A percentile compares a stretch with the other conserved stretches of the same genome.
These are phyloP conservation scores for Penicillium sp. DNA, from an alignment of 2,329 filamentous ascomycete genomes.

Conservation along the genomic window DNA sequence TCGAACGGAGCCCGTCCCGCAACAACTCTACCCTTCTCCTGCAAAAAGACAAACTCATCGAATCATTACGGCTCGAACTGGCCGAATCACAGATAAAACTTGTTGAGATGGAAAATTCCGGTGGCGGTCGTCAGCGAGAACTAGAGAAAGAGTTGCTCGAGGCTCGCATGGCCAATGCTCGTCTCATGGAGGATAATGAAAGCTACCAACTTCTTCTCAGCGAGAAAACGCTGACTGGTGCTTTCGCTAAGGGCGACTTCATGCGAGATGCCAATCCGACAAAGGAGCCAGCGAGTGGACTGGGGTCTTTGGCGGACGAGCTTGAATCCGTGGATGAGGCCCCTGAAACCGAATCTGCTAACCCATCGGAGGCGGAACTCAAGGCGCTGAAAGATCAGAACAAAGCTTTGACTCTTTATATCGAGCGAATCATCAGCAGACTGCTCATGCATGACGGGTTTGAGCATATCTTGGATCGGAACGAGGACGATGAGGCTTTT, in stretches of 20 bases:
- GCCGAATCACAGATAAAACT: conserved; percentile 95
- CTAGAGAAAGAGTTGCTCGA: conserved; percentile 89
- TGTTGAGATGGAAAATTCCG: conserved; percentile 88
- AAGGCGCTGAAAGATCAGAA: conserved; percentile 85
- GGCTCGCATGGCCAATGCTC: conserved; percentile 89
- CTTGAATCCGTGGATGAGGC: conserved; percentile 66
- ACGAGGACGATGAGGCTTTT: conserved; percentile 49
- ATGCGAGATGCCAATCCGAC: conserved; percentile 55
- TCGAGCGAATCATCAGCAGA: conserved; percentile 98
- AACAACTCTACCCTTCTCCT: conserved; percentile 86
- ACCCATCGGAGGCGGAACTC: conserved; percentile 73
- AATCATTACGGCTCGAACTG: conserved; percentile 83
- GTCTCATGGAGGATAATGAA: conserved; percentile 97
- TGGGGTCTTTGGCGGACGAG: conserved; percentile 75
- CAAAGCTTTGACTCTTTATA: conserved; percentile 94
- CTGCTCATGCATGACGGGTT: conserved; percentile 92
- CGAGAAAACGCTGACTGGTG: conserved; percentile 92
- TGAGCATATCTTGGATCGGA: conserved; percentile 85
- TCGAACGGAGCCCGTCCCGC: conserved; percentile 82
- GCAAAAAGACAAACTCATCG: conserved; percentile 95
- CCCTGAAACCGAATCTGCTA: conserved; percentile 56
- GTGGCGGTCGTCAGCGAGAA: conserved; percentile 79
- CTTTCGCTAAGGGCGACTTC: conserved; percentile 80
- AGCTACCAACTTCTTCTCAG: conserved; percentile 93
- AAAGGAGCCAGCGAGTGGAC: conserved; percentile 39